Base-by-base conservation (phyloP, 177 flowering plant genomes). In the Telopea speciosissima region DNA sequence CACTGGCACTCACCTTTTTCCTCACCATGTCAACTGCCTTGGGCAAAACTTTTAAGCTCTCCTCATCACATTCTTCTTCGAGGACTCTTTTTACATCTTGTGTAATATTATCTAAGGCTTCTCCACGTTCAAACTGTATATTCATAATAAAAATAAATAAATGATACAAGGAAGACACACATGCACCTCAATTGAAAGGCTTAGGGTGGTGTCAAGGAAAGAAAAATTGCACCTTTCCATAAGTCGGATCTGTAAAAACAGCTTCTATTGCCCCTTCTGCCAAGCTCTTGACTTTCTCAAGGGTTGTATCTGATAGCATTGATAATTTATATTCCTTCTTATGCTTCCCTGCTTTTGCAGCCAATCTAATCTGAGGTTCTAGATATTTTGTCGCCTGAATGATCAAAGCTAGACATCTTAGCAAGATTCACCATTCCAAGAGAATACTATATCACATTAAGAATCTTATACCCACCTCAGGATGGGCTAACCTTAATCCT, bases 71-170 rank as follows among this genome's bases (percentile, higher is more conserved):
- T 73, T 96, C 99, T 83, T 91, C 96, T 80, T 85, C 89, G 74
- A 96, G 90, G 33, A 68, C 75, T 72, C 64, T 86, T 75, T 76
- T 93, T 24, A 91, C 97, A 77, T 86, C 91, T 84, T 87, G 86
- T 24, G 89, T 78, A 67, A 96, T 96, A n/a, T 84, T 89, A 24
- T 91, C 97, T 72, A 93, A 81, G 62, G 98, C 99, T 79, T 90
- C 93, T 67, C 99, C 99, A 42, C 99, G 96, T 79, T 93, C 97
- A 84, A 96, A 96, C 99, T 96, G 88, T 23, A 64, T 60, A 44
- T 3, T 19, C n/a, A 72, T n/a, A 61, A 66, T n/a, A 66, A 49
- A 65, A 45, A n/a, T n/a, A 24, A 73, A 45, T 12, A 45, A 45
- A 12, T 45, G 31, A 14, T 28, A 63, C 2, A 17, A 14, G 31